Evolutionary conservation across 1,284 basidiomycete species (phyloP).

Genomic region (Sporisorium sorghi): DNA sequence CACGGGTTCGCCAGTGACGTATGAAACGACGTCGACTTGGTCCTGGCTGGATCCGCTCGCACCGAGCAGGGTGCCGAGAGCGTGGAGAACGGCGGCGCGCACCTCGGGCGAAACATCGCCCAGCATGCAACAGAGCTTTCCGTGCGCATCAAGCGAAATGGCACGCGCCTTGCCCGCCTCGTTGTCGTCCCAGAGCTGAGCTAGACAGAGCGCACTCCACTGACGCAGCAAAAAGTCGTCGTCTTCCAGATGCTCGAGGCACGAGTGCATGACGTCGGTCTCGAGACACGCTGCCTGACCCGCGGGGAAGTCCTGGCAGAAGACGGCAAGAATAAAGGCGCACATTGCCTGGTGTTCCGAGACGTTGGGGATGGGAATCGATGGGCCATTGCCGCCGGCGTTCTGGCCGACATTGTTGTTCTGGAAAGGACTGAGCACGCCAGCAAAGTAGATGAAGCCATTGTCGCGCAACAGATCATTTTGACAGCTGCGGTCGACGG

Average conservation of each 20-base stretch:
- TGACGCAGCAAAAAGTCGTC: slow-evolving; percentile 92
- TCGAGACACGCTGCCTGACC: slow-evolving; percentile 89
- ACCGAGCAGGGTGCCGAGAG: slow-evolving; percentile 92
- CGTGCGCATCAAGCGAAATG: slow-evolving; percentile 84
- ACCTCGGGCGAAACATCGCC: slow-evolving; percentile 93
- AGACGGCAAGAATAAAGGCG: slow-evolving; percentile 93
- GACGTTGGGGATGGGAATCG: slow-evolving; percentile 80
- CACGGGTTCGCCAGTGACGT: slow-evolving; percentile 27
- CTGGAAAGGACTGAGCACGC: slow-evolving; percentile 63
- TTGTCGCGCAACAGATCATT: slow-evolving; percentile 84
- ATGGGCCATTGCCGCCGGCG: slow-evolving; percentile 67
- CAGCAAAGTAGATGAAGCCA: slow-evolving; percentile 68
- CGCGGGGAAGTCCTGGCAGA: slow-evolving; percentile 85
- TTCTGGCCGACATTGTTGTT: slow-evolving; percentile 30
- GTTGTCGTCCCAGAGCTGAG: slow-evolving; percentile 92
- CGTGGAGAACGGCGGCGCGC: slow-evolving; percentile 88
- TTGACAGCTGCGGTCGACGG: slow-evolving; percentile 93
- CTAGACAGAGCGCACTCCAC: slow-evolving; percentile 93
- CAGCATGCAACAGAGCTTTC: slow-evolving; percentile 84
- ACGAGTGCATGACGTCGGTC: slow-evolving; percentile 88
- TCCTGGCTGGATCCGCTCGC: slow-evolving; percentile 76
- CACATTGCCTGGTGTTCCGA: slow-evolving; percentile 99
- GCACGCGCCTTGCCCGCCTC: slow-evolving; percentile 90
- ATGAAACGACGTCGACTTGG: slow-evolving; percentile 53
- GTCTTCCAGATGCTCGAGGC: slow-evolving; percentile 83